These are phyloP conservation scores for Geotrichum phurueaensis DNA, from an alignment of 1,139 yeast species.

Conservation along the genomic window DNA sequence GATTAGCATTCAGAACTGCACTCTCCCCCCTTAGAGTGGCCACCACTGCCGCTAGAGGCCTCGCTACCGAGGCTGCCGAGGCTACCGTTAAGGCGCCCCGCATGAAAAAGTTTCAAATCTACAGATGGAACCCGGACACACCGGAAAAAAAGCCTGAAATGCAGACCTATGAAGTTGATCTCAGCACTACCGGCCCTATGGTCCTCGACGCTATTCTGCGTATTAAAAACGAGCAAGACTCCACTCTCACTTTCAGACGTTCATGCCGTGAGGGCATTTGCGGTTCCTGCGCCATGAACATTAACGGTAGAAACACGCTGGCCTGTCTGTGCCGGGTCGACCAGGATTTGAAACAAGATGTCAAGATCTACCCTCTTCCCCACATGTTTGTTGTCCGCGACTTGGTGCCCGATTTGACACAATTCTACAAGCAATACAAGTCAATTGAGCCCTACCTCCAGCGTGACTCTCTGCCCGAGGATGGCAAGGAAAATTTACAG, in stretches of 20 bases:
- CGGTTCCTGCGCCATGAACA: slow-evolving; percentile 99
- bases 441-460: slow-evolving; percentile 96
- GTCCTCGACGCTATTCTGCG: slow-evolving; percentile 89
- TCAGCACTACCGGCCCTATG: slow-evolving; percentile 96
- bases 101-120: slow-evolving; percentile 79
- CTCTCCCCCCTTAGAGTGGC: slow-evolving; percentile 2
- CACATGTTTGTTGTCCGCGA: slow-evolving; percentile 98
- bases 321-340: slow-evolving; percentile 96
- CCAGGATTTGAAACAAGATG: slow-evolving; percentile 62
- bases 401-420: slow-evolving; percentile 95
- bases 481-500: slow-evolving; percentile 91
- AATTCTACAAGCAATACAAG: slow-evolving; percentile 96
- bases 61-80: slow-evolving; percentile 23
- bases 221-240: slow-evolving; percentile 93
- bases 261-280: slow-evolving; percentile 99
- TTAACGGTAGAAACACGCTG: slow-evolving; percentile 92
- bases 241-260: slow-evolving; percentile 93
- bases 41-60: slow-evolving; percentile 16
- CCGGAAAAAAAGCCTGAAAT: slow-evolving; percentile 89
- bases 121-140: slow-evolving; percentile 97
- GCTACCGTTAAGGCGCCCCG: slow-evolving; percentile 40
- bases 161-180: slow-evolving; percentile 77
- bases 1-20: slow-evolving; percentile 2
- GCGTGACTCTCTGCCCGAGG: slow-evolving; percentile 72
- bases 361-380: slow-evolving; percentile 93